Evolutionary conservation across 176 grass and related monocot genomes (phyloP).

Genomic region (Rhynchospora pubera): DNA sequence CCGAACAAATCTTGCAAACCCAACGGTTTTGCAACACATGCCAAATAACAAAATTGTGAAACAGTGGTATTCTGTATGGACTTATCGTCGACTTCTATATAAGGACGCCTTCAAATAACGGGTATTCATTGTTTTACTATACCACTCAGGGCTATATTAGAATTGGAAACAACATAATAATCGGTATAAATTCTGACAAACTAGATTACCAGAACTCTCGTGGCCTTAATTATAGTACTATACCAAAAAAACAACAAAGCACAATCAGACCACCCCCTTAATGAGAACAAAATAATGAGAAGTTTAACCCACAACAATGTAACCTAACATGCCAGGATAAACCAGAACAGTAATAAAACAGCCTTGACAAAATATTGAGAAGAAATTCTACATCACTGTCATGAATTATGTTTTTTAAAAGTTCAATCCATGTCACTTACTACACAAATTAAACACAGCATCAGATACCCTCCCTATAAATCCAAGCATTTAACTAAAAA

Average conservation of each 20-base stretch:
- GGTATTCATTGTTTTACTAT: no score
- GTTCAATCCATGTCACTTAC: conserved; percentile 9
- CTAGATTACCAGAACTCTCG: neutral
- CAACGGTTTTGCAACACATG: no score
- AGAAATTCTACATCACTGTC: neutral
- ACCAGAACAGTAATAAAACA: neutral
- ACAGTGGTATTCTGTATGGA: no score
- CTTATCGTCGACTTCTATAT: no score
- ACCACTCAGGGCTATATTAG: neutral
- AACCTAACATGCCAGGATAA: neutral
- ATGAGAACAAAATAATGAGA: no score
- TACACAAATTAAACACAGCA: conserved; percentile 1
- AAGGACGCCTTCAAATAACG: no score
- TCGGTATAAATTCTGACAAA: neutral
- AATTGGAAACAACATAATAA: neutral
- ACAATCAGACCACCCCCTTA: neutral
- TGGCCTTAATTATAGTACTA: neutral
- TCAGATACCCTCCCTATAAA: neutral
- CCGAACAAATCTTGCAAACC: no score
- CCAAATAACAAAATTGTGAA: no score
- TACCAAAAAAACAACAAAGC: neutral
- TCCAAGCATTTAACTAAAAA: neutral
- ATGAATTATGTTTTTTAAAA: neutral
- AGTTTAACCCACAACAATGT: neutral
- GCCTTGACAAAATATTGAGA: neutral